Evolutionary conservation across 2,329 filamentous ascomycete genomes (phyloP).

Genomic region (Lecanicillium sp.): DNA sequence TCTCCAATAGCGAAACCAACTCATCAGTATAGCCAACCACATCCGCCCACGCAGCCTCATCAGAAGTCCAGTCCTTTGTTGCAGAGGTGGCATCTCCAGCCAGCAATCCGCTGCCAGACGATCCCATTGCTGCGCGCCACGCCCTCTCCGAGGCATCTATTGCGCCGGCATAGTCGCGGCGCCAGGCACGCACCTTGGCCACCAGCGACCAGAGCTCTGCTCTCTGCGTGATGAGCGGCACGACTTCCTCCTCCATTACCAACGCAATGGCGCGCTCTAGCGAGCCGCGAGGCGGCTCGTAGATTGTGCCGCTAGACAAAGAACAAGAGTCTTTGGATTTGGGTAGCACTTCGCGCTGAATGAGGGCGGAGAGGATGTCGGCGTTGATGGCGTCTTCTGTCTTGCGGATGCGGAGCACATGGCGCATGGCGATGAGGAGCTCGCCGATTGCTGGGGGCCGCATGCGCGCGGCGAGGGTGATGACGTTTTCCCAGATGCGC

Average conservation of each 20-base stretch:
- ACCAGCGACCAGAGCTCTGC: conserved; percentile 71
- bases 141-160: conserved; percentile 82
- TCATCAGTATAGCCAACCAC: conserved; percentile 74
- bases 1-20: conserved; percentile 76
- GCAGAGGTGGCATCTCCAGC: conserved; percentile 5
- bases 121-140: conserved; percentile 64
- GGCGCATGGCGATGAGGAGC: conserved; percentile 64
- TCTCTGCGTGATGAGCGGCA: conserved; percentile 76
- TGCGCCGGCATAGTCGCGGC: conserved; percentile 59
- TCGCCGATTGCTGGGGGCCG: conserved; percentile 67
- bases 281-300: conserved; percentile 43
- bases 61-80: conserved; percentile 34
- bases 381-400: conserved; percentile 74
- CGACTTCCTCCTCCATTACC: conserved; percentile 65
- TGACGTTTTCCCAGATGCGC: conserved; percentile 94
- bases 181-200: conserved; percentile 64
- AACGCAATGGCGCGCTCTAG: conserved; percentile 55
- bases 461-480: conserved; percentile 75
- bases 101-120: conserved; percentile 38
- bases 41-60: conserved; percentile 57
- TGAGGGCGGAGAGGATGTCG: conserved; percentile 61
- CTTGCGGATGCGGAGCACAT: conserved; percentile 67
- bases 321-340: conserved; percentile 25
- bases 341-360: conserved; percentile 58
- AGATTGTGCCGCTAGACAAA: conserved; percentile 16